Percentiles rank a stretch among this genome's conserved stretches.
Evolutionary conservation across 2,329 filamentous ascomycete species (phyloP).

Genomic region (Dactylellina leptospora): DNA sequence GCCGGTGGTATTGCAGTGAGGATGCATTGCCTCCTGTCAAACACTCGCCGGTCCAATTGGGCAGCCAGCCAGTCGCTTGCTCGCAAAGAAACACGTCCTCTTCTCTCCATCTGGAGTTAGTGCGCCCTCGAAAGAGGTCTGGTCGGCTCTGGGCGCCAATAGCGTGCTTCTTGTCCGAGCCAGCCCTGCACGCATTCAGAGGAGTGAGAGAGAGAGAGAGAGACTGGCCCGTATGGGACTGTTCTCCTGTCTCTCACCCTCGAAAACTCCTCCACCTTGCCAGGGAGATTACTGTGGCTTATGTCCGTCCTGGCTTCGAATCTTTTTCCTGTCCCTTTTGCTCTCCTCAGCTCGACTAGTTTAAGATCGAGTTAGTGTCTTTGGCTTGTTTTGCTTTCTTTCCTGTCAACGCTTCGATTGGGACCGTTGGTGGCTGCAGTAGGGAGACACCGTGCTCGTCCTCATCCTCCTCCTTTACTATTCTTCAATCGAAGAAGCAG

Average conservation of each 20-base stretch:
- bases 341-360: constrained; percentile 11
- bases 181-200: constrained; percentile 26
- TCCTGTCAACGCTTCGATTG: too few species aligned
- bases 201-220: too few species aligned
- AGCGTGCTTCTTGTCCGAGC: constrained; percentile 35
- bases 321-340: constrained; percentile 3
- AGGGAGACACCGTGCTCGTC: too few species aligned
- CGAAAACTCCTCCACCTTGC: constrained; percentile 44
- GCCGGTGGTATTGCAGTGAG: constrained; percentile 13
- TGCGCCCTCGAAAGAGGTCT: constrained; percentile 41
- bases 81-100: constrained; percentile 48
- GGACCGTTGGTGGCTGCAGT: too few species aligned
- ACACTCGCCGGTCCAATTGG: constrained; percentile 32
- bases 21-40: constrained; percentile 50
- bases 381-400: constrained; percentile 4
- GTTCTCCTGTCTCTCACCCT: constrained; percentile 47
- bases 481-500: constrained; percentile 7
- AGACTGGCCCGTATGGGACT: neutral
- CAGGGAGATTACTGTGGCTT: constrained; percentile 54
- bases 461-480: constrained; percentile 16
- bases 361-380: constrained; percentile 24
- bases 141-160: constrained; percentile 45
- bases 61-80: constrained; percentile 43
- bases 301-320: constrained; percentile 50
- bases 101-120: constrained; percentile 34